Evolutionary conservation across 1,139 yeast species (phyloP).

Genomic region (Protomyces inouyei): DNA sequence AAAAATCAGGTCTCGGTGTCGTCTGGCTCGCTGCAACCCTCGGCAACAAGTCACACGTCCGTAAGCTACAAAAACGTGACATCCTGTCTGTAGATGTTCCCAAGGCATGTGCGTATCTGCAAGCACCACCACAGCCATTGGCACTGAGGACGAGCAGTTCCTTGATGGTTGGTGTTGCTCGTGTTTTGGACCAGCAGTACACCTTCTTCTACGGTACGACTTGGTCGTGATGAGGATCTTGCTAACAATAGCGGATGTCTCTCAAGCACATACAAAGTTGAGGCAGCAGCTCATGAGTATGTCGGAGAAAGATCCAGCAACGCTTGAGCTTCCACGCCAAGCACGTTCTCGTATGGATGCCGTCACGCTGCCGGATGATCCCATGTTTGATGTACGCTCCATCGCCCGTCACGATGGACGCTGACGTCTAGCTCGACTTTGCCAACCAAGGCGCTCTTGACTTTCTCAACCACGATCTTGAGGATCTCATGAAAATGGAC

Average conservation of each 20-base stretch:
- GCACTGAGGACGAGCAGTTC: slow-evolving; percentile 50
- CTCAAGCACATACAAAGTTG: slow-evolving; percentile 19
- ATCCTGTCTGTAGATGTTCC: slow-evolving; percentile 34
- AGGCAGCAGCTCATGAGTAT: slow-evolving; percentile 8
- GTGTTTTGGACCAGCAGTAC: slow-evolving; percentile 52
- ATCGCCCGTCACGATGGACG: not conserved
- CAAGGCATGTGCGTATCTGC: slow-evolving; percentile 33
- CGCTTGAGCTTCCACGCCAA: slow-evolving; percentile 5
- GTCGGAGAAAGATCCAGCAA: not conserved
- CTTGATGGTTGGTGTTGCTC: slow-evolving; percentile 54
- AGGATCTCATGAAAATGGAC: slow-evolving; percentile 1
- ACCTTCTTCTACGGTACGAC: slow-evolving; percentile 1
- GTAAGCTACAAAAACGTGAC: slow-evolving; percentile 33
- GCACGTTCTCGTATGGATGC: slow-evolving; percentile 2
- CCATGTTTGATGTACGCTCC: slow-evolving; percentile 18
- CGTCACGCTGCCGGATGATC: slow-evolving; percentile 25
- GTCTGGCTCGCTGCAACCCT: slow-evolving; percentile 35
- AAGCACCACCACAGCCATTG: slow-evolving; percentile 36
- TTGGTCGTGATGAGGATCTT: not conserved
- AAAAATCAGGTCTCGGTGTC: slow-evolving; percentile 29
- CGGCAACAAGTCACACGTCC: slow-evolving; percentile 33
- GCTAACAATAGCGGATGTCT: slow-evolving; percentile 24
- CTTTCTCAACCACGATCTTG: not conserved
- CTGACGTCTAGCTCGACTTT: not conserved
- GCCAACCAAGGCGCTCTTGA: not conserved